Base-by-base conservation (phyloP, 106 monocot genomes). In the Apostasia ramifera region DNA sequence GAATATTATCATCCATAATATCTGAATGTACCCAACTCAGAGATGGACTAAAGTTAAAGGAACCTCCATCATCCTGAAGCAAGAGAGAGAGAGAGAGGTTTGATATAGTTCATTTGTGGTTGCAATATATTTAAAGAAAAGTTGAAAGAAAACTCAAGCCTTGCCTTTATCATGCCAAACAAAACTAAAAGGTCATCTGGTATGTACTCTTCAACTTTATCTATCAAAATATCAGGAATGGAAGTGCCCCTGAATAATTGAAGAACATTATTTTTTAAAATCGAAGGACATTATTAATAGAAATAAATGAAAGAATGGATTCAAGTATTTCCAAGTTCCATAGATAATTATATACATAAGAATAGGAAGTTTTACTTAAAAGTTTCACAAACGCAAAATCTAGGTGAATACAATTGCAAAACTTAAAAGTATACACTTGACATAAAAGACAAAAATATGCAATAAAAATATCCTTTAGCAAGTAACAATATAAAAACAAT, bases 1-100 rank as follows among this genome's bases (percentile, higher is more conserved):
- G 80, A 50, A 97, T 83, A 76, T 97, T 97, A 69, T 97, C 95
- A 61, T 97, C 95, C 95, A 97, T 97, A 47, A 97, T 77, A 77
- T 97, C 95, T 53, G 92, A 82, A 81, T 97, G 95, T 70, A 97
- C 71, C 92, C 95, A 97, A 63, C 84, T 79, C 70, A 89, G 89
- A 63, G 79, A 68, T 42, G 60, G 38, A 67, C 50, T 71, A 8
- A 68, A 39, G 40, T 56, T 79, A 53, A 64, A 66, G 10, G 15
- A 40, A 45, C 73, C 75, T 64, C 81, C 76, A 41, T 67, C 67
- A 47, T 76, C 86, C 95, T 97, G 74, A 47, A 71, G 65, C 11
- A 82, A 42, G 2, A 67, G 63, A 57, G 10, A n/a, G 57, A 45
- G 56, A 60, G 44, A 26, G 26, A 26, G 26, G 26, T 0, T 26